Evolutionary conservation across 1,284 basidiomycete genomes (phyloP).

Genomic region (Mrakiaceae sp.): DNA sequence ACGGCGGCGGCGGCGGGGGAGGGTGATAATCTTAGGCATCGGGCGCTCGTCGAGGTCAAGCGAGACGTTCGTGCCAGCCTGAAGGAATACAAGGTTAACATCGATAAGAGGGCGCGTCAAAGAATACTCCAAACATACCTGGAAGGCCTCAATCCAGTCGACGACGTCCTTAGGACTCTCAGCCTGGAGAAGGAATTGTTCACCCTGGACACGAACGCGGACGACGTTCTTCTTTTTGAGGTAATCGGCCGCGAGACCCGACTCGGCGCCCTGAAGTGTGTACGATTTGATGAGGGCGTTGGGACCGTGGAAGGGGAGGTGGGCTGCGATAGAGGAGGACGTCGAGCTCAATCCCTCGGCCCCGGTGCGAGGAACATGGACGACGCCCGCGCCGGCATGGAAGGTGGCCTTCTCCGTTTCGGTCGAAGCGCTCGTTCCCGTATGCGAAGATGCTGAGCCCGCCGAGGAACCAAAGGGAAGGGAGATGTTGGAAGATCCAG

Average conservation of each 20-base stretch:
- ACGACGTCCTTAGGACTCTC: slow-evolving; percentile 65
- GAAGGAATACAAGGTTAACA: slow-evolving; percentile 39
- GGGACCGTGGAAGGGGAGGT: slow-evolving; percentile 30
- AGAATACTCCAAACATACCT: slow-evolving; percentile 26
- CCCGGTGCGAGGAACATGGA: neutral
- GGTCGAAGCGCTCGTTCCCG: neutral
- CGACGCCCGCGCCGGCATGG: neutral
- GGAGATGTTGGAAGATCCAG: too few relatives aligned
- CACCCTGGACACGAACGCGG: slow-evolving; percentile 81
- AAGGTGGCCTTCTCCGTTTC: neutral
- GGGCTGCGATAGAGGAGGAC: slow-evolving; percentile 18
- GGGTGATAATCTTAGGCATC: slow-evolving; percentile 65
- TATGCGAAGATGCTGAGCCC: neutral
- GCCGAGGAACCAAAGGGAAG: neutral
- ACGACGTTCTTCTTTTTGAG: slow-evolving; percentile 88
- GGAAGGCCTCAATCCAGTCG: slow-evolving; percentile 45
- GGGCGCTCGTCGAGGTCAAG: slow-evolving; percentile 79
- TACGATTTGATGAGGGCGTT: slow-evolving; percentile 48
- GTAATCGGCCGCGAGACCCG: slow-evolving; percentile 90
- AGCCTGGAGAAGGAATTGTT: slow-evolving; percentile 93
- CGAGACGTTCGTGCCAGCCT: slow-evolving; percentile 85
- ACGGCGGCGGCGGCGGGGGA: slow-evolving; percentile 38
- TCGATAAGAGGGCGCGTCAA: slow-evolving; percentile 12
- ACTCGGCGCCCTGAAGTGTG: slow-evolving; percentile 81
- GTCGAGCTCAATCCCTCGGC: neutral